Evolutionary conservation across 371 early-diverging fungal genomes (phyloP), one percentile per base, ranked within the genome.

Genomic region (Dinochytrium kinnereticum): DNA sequence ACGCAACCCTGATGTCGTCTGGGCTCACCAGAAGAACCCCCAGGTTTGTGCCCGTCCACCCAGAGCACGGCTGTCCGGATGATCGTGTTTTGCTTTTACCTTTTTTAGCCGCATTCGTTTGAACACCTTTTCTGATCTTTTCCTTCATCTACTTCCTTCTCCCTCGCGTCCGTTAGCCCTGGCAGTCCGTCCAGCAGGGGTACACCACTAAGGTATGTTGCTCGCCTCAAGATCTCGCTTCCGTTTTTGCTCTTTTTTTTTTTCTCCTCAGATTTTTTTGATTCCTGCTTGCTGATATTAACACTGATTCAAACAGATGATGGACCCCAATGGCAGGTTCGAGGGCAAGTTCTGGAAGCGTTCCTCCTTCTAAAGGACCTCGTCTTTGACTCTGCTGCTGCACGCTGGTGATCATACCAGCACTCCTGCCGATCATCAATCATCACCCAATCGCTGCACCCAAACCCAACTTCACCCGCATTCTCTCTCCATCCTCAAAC

Each of bases 21-120:
- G 90, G 90, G 85, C 86, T 78, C 73, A 84, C 80, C 83, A 79
- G 61, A 85, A 80, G 80, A 92, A 91, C 89, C 90, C 90, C 55
- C 7, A 53, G 55, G 24, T 7, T 7, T 44, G n/a, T n/a, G n/a
- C n/a, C n/a, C n/a, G n/a, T n/a, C n/a, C n/a, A n/a, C n/a, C n/a
- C n/a, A n/a, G n/a, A n/a, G n/a, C n/a, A n/a, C n/a, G n/a, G n/a
- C n/a, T n/a, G n/a, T n/a, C n/a, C n/a, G n/a, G n/a, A n/a, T n/a
- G n/a, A n/a, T n/a, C n/a, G n/a, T n/a, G n/a, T n/a, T n/a, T n/a
- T n/a, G n/a, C n/a, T n/a, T n/a, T n/a, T n/a, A n/a, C n/a, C n/a
- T n/a, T n/a, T n/a, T n/a, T n/a, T n/a, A n/a, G n/a, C n/a, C n/a
- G n/a, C n/a, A 21, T 13, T 44, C 13, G 49, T 44, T 44, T 10